Percentiles rank a stretch among this genome's conserved stretches.
Evolutionary conservation across 2,329 filamentous ascomycete genomes (phyloP).

Genomic region (Zasmidium cellare): DNA sequence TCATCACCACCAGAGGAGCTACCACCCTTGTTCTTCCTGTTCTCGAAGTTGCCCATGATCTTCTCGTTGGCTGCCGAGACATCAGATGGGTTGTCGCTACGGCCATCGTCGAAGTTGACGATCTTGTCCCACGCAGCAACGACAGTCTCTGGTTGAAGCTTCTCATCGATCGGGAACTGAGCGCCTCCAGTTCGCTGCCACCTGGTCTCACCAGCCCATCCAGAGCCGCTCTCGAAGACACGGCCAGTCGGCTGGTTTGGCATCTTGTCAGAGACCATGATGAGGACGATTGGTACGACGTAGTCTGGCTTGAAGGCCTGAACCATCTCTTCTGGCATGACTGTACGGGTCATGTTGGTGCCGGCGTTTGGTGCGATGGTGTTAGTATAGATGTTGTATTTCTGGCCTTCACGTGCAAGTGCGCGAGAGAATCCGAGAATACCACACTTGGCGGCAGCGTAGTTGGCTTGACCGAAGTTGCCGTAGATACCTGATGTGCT

Average conservation of each 20-base stretch:
- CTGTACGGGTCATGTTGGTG: conserved; percentile 89
- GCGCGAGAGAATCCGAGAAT: conserved; percentile 95
- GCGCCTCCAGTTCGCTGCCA: conserved; percentile 92
- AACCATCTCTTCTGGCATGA: conserved; percentile 95
- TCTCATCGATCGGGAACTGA: conserved; percentile 84
- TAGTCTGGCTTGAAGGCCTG: conserved; percentile 99
- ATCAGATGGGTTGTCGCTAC: conserved; percentile 82
- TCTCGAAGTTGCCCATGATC: conserved; percentile 81
- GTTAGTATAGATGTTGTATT: conserved; percentile 98
- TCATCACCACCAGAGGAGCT: conserved; percentile 38
- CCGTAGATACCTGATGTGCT: conserved; percentile 97
- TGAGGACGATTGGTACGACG: conserved; percentile 87
- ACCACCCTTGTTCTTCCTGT: conserved; percentile 66
- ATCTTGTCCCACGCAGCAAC: conserved; percentile 74
- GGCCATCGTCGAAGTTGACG: conserved; percentile 81
- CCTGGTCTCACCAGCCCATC: conserved; percentile 87
- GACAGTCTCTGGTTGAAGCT: conserved; percentile 82
- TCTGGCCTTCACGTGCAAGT: conserved; percentile 86
- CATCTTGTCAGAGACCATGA: conserved; percentile 83
- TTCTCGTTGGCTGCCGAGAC: conserved; percentile 75
- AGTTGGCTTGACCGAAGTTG: conserved; percentile 99
- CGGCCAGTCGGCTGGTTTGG: conserved; percentile 77
- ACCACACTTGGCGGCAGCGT: conserved; percentile 69
- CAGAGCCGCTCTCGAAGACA: conserved; percentile 91
- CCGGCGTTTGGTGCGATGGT: conserved; percentile 97